Percentiles rank a stretch among this genome's conserved stretches.
These are phyloP conservation scores for Camellia lanceoleosa DNA, from an alignment of 148 eudicot genomes.

Conservation along the genomic window DNA sequence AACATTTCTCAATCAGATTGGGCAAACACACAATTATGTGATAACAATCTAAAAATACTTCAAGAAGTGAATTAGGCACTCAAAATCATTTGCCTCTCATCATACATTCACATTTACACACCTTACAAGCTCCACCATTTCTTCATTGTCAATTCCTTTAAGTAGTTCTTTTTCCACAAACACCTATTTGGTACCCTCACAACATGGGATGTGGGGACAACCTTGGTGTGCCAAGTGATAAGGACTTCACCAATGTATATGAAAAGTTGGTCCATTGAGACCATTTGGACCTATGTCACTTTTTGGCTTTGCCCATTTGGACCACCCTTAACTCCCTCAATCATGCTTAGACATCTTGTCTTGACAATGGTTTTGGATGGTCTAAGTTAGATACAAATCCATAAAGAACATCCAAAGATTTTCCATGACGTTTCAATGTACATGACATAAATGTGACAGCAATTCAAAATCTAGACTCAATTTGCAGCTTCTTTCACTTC, in stretches of 20 bases:
- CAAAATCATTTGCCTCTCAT: neutral
- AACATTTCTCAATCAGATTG: too few relatives aligned
- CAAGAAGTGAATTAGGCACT: neutral
- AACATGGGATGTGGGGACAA: slow-evolving; percentile 3
- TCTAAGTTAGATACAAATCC: neutral
- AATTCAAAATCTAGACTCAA: too few relatives aligned
- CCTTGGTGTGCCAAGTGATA: slow-evolving; percentile 1
- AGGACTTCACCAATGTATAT: neutral
- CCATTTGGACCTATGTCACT: neutral
- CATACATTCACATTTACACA: neutral
- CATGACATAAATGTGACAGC: neutral
- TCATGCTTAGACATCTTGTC: neutral
- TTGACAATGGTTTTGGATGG: neutral
- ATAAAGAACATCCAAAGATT: neutral
- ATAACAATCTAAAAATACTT: too few relatives aligned
- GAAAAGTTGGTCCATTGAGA: neutral
- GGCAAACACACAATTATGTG: too few relatives aligned
- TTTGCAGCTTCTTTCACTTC: too few relatives aligned
- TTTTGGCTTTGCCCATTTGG: slow-evolving; percentile 5
- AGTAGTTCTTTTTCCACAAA: neutral
- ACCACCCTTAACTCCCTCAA: neutral
- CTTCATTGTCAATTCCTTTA: neutral
- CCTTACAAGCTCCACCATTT: neutral
- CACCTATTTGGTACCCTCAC: too few relatives aligned
- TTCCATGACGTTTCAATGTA: neutral